Base-by-base conservation (phyloP, 768 basidiomycete species). In the Pulveroboletus sp. region DNA sequence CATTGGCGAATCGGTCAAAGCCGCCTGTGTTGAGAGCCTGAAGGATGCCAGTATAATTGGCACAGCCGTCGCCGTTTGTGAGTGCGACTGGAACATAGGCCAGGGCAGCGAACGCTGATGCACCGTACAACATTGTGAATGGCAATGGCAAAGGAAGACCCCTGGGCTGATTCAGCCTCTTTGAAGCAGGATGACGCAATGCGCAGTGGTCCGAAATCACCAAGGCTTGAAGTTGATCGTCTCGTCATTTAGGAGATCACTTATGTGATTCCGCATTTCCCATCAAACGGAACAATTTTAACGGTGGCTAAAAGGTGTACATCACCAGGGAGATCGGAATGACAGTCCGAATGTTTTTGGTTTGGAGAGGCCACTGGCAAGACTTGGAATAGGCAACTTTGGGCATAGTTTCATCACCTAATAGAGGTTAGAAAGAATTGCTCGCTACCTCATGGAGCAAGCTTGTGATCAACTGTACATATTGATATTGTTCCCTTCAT, bases 1-100 rank as follows among this genome's bases (percentile, higher is more conserved):
- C 61, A 24, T 56, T 58, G 17, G 75, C 73, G 33, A 85, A 62
- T 24, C 64, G 59, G 25, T 71, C 73, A 43, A 78, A 71, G 10
- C 77, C 75, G 10, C 65, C 50, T 33, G 51, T 40, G 42, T 69
- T 64, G 17, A 83, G 68, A 20, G 69, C 66, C 20, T 64, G 58
- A 13, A 74, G 35, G 23, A 80, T 66, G 9, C 64, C 63, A 29
- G 27, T 29, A 11, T 29, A 29, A 8, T 36, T 44, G 12, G 73
- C 53, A 46, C 61, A 57, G 59, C 63, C 27, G 27, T 9, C 25
- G 25, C 25, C 68, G 37, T 66, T 57, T n/a, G 66, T 73, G 19
- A 66, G 42, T 5, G 60, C 66, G 24, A 53, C 54, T 20, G 70
- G 58, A 34, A 61, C 38, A 45, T 64, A 41, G 29, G 67, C 50